phyloP scores from a whole-genome alignment of 116 monocot species.

The Zostera marina region DNA sequence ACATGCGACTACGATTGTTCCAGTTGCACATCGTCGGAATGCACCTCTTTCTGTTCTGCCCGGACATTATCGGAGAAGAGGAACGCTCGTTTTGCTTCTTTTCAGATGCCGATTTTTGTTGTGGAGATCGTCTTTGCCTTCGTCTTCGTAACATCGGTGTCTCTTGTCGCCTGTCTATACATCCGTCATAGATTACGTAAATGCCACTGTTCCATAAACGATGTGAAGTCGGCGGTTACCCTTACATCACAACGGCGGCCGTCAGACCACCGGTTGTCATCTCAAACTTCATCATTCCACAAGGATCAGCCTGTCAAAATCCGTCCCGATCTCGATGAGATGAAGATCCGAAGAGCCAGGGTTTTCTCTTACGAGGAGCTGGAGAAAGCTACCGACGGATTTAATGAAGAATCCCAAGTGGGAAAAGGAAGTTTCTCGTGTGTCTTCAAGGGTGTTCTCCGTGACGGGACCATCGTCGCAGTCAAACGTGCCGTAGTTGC shows the following conservation, averaged over 20 bases:
- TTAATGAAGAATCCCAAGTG: slow-evolving; percentile 67
- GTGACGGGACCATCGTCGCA: slow-evolving; percentile 79
- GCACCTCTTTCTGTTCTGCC: slow-evolving; percentile 30
- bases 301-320: slow-evolving; percentile 33
- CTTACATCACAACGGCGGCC: neutral
- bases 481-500: slow-evolving; percentile 66
- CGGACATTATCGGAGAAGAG: slow-evolving; percentile 8
- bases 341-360: slow-evolving; percentile 56
- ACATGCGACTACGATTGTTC: slow-evolving; percentile 60
- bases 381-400: slow-evolving; percentile 68
- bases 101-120: slow-evolving; percentile 61
- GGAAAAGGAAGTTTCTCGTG: slow-evolving; percentile 95
- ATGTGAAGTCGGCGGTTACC: slow-evolving; percentile 6
- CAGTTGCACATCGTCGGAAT: slow-evolving; percentile 31
- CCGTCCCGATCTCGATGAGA: slow-evolving; percentile 46
- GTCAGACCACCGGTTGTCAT: neutral
- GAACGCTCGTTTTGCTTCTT: slow-evolving; percentile 9
- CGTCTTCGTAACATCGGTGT: slow-evolving; percentile 35
- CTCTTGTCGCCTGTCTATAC: slow-evolving; percentile 33
- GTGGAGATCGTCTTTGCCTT: slow-evolving; percentile 65
- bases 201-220: slow-evolving; percentile 29
- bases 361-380: slow-evolving; percentile 85
- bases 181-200: slow-evolving; percentile 29
- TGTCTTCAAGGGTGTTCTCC: slow-evolving; percentile 80
- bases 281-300: slow-evolving; percentile 7